Evolutionary conservation across 75 land plant species (phyloP).

Genomic region (Azolla pinnata): DNA sequence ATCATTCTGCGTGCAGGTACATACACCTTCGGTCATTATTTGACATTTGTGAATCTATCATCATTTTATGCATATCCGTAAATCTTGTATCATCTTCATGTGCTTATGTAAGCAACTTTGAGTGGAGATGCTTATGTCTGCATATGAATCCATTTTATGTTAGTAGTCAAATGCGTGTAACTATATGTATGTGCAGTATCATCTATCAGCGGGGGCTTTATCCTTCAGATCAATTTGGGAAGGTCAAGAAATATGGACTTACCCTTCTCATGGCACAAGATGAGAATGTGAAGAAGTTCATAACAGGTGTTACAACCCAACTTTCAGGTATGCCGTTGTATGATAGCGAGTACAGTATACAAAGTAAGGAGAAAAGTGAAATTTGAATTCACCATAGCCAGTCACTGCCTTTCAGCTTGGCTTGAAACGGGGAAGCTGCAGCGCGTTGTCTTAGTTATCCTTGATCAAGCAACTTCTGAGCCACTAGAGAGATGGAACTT

Average conservation of each 20-base stretch:
- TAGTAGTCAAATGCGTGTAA: too few species aligned
- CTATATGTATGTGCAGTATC: constrained; percentile 54
- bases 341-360: too few species aligned
- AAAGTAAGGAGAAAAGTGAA: too few species aligned
- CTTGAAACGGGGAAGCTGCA: constrained; percentile 81
- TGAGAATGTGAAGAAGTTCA: constrained; percentile 71
- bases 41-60: too few species aligned
- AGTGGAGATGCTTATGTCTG: too few species aligned
- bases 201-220: constrained; percentile 88
- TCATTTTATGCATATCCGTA: too few species aligned
- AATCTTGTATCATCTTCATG: too few species aligned
- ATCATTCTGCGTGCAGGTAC: too few species aligned
- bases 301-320: constrained; percentile 61
- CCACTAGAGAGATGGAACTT: constrained; percentile 98
- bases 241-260: constrained; percentile 94
- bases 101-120: too few species aligned
- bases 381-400: too few species aligned
- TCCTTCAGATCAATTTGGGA: constrained; percentile 76
- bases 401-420: constrained; percentile 51
- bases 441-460: constrained; percentile 90
- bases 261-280: constrained; percentile 78
- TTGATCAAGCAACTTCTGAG: constrained; percentile 72
- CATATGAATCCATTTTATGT: too few species aligned
- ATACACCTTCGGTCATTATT: too few species aligned
- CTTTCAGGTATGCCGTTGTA: constrained; percentile 49